These are phyloP conservation scores for Oryza coarctata DNA, from an alignment of 176 grass and related monocot genomes.

Conservation along the genomic window DNA sequence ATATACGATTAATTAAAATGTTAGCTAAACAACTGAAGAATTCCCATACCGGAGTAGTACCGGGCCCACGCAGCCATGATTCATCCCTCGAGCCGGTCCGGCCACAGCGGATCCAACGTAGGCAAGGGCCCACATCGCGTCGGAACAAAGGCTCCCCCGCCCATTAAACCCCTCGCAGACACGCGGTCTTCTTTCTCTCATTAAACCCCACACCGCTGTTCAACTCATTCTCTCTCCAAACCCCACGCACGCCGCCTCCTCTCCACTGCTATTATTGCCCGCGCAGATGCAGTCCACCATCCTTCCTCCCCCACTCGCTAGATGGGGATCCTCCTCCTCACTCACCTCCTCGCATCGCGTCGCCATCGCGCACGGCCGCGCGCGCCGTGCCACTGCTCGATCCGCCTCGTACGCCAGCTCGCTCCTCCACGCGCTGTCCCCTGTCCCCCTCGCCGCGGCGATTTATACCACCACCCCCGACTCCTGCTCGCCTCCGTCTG, in stretches of 20 bases:
- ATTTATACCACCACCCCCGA: not conserved
- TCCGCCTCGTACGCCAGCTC: constrained; percentile 3
- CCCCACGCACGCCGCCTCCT: constrained; percentile 4
- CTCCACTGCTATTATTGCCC: constrained; percentile 50
- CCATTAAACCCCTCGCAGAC: constrained; percentile 28
- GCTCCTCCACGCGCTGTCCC: not conserved
- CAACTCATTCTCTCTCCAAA: constrained; percentile 24
- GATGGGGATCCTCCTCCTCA: constrained; percentile 46
- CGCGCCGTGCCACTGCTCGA: not conserved
- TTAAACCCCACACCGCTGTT: constrained; percentile 3
- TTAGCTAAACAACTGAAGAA: too few relatives aligned
- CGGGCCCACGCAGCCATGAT: not conserved
- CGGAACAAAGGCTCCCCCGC: not conserved
- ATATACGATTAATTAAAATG: too few relatives aligned
- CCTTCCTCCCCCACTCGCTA: not conserved
- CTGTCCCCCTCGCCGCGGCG: not conserved
- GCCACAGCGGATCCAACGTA: not conserved
- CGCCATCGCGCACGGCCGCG: not conserved
- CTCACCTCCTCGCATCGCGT: constrained; percentile 20
- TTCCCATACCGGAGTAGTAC: not conserved
- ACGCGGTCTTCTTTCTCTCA: constrained; percentile 14
- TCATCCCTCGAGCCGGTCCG: not conserved
- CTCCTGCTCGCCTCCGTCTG: not conserved
- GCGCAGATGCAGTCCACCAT: constrained; percentile 32
- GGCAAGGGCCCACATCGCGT: too few relatives aligned